Evolutionary conservation across 2,329 filamentous ascomycete genomes (phyloP).

Genomic region (Alternaria infectoria): DNA sequence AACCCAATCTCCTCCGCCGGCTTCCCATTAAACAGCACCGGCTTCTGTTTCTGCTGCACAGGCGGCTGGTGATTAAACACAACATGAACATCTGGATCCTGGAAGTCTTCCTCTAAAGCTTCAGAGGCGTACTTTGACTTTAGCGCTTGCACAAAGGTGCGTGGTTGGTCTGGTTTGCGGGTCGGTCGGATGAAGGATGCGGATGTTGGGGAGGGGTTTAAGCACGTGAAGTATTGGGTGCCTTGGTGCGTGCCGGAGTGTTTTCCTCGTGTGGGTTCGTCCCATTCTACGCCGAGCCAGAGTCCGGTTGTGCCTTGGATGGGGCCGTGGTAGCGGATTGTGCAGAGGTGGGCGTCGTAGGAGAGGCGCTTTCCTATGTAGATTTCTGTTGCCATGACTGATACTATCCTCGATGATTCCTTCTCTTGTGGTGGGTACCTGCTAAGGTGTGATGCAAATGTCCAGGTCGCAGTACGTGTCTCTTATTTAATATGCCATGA

Average conservation of each 20-base stretch:
- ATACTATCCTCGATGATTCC: no score
- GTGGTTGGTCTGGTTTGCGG: conserved; percentile 69
- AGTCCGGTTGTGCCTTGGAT: conserved; percentile 77
- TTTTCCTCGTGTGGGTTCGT: conserved; percentile 84
- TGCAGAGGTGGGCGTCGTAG: conserved; percentile 78
- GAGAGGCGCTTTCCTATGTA: conserved; percentile 78
- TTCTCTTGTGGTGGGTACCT: no score
- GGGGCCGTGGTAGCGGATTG: conserved; percentile 79
- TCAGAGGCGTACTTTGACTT: conserved; percentile 79
- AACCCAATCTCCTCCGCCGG: conserved; percentile 94
- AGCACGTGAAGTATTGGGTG: conserved; percentile 56
- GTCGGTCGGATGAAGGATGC: conserved; percentile 87
- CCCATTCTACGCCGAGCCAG: conserved; percentile 98
- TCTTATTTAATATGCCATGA: no score
- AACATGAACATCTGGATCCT: conserved; percentile 42
- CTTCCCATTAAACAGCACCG: conserved; percentile 78
- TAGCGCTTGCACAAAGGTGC: conserved; percentile 80
- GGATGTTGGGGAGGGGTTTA: conserved; percentile 68
- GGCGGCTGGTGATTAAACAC: conserved; percentile 35
- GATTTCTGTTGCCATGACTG: conserved; percentile 40
- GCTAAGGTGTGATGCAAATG: no score
- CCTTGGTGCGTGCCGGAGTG: conserved; percentile 86
- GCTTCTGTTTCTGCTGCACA: conserved; percentile 36
- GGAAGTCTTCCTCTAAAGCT: conserved; percentile 31
- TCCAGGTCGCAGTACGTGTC: no score